Evolutionary conservation across 495 filamentous ascomycete species (phyloP).

Genomic region (Ramalina intermedia): DNA sequence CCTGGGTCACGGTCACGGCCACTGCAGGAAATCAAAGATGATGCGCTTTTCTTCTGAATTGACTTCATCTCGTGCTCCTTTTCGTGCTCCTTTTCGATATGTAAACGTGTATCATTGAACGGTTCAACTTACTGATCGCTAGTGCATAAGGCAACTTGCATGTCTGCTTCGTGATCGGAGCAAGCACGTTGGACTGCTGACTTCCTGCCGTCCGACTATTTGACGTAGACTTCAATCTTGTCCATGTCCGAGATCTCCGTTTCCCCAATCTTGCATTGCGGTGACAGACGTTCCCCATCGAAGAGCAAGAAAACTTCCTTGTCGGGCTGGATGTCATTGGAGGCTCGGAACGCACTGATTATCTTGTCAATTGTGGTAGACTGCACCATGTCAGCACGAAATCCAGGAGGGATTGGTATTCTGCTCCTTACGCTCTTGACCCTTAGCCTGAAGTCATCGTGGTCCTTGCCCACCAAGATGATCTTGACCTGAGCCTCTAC

Average conservation of each 20-base stretch:
- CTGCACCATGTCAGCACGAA: slow-evolving; percentile 17
- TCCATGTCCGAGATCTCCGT: slow-evolving; percentile 72
- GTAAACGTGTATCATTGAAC: too few relatives aligned
- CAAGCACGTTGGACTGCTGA: too few relatives aligned
- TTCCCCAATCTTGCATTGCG: slow-evolving; percentile 45
- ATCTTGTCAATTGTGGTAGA: slow-evolving; percentile 40
- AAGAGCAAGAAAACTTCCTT: slow-evolving; percentile 51
- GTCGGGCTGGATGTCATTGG: slow-evolving; percentile 28
- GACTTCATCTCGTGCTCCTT: too few relatives aligned
- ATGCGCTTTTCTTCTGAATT: too few relatives aligned
- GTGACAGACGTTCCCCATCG: slow-evolving; percentile 64
- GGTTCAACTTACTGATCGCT: too few relatives aligned
- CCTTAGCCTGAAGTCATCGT: slow-evolving; percentile 41
- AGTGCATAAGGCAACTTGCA: too few relatives aligned
- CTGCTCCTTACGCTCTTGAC: slow-evolving; percentile 33
- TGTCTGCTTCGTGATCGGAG: too few relatives aligned
- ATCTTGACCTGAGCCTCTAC: slow-evolving; percentile 34
- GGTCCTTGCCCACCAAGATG: slow-evolving; percentile 41
- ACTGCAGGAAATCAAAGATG: too few relatives aligned
- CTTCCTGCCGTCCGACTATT: slow-evolving; percentile 12
- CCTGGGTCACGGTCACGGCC: too few relatives aligned
- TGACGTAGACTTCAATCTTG: slow-evolving; percentile 59
- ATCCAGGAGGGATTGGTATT: background rate
- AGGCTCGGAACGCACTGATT: slow-evolving; percentile 34
- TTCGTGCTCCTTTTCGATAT: too few relatives aligned